Conservation (phyloP, 2,329 filamentous ascomycete genomes). For the Lomentospora prolificans region DNA sequence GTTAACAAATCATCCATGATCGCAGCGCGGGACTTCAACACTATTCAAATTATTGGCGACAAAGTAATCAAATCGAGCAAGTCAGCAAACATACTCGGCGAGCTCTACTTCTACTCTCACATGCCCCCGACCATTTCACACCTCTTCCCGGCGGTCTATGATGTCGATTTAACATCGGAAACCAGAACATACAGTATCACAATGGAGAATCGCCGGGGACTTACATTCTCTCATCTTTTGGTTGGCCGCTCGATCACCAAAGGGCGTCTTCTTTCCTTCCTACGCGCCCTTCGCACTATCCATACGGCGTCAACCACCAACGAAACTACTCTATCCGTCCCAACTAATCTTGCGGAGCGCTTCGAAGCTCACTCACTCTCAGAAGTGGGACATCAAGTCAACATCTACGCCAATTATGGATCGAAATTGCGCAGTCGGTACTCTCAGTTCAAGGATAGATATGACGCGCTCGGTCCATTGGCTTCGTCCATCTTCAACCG, state of each 20-base stretch:
- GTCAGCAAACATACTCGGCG: constrained; percentile 20
- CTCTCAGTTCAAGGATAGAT: constrained; percentile 13
- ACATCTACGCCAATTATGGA: constrained; percentile 19
- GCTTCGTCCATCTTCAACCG: constrained; percentile 16
- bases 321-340: neutral
- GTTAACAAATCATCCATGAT: constrained; percentile 19
- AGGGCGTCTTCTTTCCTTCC: constrained; percentile 17
- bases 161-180: constrained; percentile 17
- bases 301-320: neutral
- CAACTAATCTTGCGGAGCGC: neutral
- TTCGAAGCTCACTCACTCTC: constrained; percentile 14
- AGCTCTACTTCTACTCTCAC: constrained; percentile 23
- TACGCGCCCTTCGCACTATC: constrained; percentile 16
- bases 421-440: constrained; percentile 17
- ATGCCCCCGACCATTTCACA: constrained; percentile 15
- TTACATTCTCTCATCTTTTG: constrained; percentile 19
- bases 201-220: constrained; percentile 20
- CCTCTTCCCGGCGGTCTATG: constrained; percentile 17
- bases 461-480: constrained; percentile 17
- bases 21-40: constrained; percentile 21
- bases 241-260: constrained; percentile 21
- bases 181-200: constrained; percentile 18
- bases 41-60: constrained; percentile 20
- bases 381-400: constrained; percentile 14
- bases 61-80: constrained; percentile 22